Evolutionary conservation across 2,329 filamentous ascomycete genomes (phyloP).

Genomic region (Ophiocordyceps camponoti-saundersi): DNA sequence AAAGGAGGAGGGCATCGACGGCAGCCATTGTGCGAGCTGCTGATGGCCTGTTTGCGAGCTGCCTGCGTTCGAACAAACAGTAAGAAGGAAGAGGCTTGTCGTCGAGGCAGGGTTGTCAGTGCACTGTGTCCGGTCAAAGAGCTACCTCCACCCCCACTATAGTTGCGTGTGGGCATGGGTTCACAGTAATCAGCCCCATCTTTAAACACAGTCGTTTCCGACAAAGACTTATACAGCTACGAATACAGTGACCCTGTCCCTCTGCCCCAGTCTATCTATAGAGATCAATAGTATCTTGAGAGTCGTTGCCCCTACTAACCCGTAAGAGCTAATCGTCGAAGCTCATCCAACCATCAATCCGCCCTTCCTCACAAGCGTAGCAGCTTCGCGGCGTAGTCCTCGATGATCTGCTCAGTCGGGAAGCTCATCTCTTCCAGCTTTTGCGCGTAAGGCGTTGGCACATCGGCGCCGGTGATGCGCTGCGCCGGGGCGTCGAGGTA

Average conservation of each 20-base stretch:
- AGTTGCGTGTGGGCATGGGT: not conserved
- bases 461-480: constrained; percentile 89
- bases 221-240: not conserved
- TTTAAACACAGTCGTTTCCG: not conserved
- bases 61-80: not conserved
- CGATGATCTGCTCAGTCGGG: constrained; percentile 78
- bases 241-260: not conserved
- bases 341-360: not conserved
- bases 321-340: not conserved
- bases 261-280: not conserved
- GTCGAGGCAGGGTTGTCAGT: not conserved
- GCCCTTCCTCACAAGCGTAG: constrained; percentile 49
- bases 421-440: constrained; percentile 92
- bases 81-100: not conserved
- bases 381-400: constrained; percentile 77
- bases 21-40: constrained; percentile 10
- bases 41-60: not conserved
- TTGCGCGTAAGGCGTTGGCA: constrained; percentile 87
- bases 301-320: constrained; percentile 1
- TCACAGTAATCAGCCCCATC: not conserved
- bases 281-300: not conserved
- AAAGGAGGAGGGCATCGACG: constrained; percentile 18
- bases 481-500: constrained; percentile 89
- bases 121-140: not conserved
- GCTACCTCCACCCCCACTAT: not conserved